Conservation (phyloP, 2,329 filamentous ascomycete species). For the Claviceps sp. region DNA sequence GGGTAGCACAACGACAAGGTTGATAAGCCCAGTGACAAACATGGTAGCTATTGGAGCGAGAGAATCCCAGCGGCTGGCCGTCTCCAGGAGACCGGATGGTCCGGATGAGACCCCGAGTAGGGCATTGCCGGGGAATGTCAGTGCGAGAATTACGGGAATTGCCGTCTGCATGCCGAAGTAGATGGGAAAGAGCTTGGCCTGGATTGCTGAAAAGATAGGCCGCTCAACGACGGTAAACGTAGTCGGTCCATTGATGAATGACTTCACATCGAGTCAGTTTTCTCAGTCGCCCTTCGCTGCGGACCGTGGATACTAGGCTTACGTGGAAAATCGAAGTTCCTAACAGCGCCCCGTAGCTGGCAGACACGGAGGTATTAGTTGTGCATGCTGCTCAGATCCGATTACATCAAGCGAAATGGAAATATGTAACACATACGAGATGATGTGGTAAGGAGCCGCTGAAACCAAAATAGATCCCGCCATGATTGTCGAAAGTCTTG, state of each 20-base stretch:
- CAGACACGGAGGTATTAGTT: neutral
- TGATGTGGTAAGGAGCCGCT: conserved; percentile 60
- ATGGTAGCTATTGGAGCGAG: conserved; percentile 56
- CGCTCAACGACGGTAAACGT: conserved; percentile 66
- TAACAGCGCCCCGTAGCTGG: conserved; percentile 74
- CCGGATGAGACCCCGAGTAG: conserved; percentile 33
- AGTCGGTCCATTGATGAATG: conserved; percentile 62
- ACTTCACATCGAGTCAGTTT: conserved; percentile 26
- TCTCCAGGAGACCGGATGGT: conserved; percentile 42
- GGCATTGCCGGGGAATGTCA: conserved; percentile 64
- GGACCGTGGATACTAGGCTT: conserved; percentile 5
- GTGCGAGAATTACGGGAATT: conserved; percentile 56
- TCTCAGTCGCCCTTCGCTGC: neutral
- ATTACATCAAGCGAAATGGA: neutral
- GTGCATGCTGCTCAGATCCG: conserved; percentile 9
- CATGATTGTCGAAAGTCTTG: conserved; percentile 20
- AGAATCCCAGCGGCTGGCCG: conserved; percentile 48
- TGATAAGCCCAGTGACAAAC: conserved; percentile 56
- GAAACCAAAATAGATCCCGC: conserved; percentile 41
- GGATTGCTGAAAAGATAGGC: conserved; percentile 68
- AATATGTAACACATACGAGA: conserved; percentile 40
- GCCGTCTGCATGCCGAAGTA: conserved; percentile 79
- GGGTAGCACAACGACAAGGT: conserved; percentile 60
- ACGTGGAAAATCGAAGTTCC: conserved; percentile 81
- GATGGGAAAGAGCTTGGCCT: conserved; percentile 69